phyloP scores from a whole-genome alignment of 2,329 filamentous ascomycete genomes.

The Cordyceps sp. region DNA sequence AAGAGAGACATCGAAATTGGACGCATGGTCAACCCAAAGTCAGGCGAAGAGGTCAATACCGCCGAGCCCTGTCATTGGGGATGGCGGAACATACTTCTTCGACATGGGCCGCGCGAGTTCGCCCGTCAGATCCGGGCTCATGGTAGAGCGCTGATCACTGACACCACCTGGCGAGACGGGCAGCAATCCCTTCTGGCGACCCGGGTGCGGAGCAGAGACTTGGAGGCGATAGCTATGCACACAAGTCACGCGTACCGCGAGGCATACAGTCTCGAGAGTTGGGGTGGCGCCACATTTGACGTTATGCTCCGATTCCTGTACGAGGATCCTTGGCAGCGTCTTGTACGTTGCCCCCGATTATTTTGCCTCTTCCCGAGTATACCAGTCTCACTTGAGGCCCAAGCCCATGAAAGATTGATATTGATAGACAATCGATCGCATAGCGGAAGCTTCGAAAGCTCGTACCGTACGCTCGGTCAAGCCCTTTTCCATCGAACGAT shows the following conservation, averaged over 20 bases:
- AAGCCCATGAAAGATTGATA: too few species aligned
- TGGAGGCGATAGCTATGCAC: slow-evolving; percentile 89
- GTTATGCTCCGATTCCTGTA: slow-evolving; percentile 98
- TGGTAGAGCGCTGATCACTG: slow-evolving; percentile 93
- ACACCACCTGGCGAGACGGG: slow-evolving; percentile 97
- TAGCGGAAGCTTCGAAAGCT: slow-evolving; percentile 57
- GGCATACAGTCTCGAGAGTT: slow-evolving; percentile 89
- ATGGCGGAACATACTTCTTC: slow-evolving; percentile 78
- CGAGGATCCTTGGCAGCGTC: slow-evolving; percentile 93
- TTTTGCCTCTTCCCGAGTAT: too few species aligned
- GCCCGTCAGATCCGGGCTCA: slow-evolving; percentile 86
- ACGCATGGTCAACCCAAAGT: slow-evolving; percentile 57
- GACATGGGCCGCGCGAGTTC: slow-evolving; percentile 79
- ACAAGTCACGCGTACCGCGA: slow-evolving; percentile 87
- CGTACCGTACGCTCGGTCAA: slow-evolving; percentile 51
- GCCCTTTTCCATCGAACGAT: too few species aligned
- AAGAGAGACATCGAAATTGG: slow-evolving; percentile 68
- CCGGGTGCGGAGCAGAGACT: slow-evolving; percentile 85
- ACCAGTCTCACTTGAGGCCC: too few species aligned
- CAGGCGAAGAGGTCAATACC: slow-evolving; percentile 57
- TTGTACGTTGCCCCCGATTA: slow-evolving; percentile 60
- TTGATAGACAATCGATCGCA: too few species aligned
- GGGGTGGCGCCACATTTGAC: slow-evolving; percentile 97
- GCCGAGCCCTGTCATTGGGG: slow-evolving; percentile 60
- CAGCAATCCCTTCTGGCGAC: slow-evolving; percentile 95